Percentiles rank a stretch among this genome's conserved stretches.
Evolutionary conservation across 345 rosid species (phyloP).

Genomic region (Arabidopsis arenosa): DNA sequence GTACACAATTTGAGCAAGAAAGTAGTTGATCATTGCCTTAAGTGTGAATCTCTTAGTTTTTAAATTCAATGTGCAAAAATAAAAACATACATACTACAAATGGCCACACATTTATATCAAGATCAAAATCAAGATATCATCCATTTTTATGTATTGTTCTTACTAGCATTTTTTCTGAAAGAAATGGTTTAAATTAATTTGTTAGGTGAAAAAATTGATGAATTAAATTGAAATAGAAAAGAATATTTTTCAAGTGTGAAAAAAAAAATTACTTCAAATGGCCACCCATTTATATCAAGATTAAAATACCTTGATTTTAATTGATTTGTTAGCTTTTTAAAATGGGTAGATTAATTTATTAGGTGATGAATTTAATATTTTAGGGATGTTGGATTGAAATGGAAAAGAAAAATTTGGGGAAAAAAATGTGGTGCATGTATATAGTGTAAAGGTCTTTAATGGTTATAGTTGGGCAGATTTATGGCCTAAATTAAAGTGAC

Average conservation of each 20-base stretch:
- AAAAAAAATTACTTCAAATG: not conserved
- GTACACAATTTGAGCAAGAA: slow-evolving; percentile 25
- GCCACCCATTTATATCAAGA: no score
- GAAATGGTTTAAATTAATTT: not conserved
- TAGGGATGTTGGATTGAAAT: not conserved
- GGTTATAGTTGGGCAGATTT: slow-evolving; percentile 41
- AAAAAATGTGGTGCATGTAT: slow-evolving; percentile 34
- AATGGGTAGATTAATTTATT: not conserved
- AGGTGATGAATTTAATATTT: slow-evolving; percentile 1
- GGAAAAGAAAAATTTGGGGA: not conserved
- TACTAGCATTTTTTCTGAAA: not conserved
- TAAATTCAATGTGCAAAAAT: not conserved
- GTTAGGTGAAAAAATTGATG: not conserved
- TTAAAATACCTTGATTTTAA: no score
- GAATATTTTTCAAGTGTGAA: not conserved
- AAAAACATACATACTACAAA: not conserved
- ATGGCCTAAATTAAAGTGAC: slow-evolving; percentile 39
- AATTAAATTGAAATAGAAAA: not conserved
- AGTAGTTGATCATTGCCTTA: slow-evolving; percentile 34
- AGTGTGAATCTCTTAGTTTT: not conserved
- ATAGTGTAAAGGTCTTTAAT: slow-evolving; percentile 29
- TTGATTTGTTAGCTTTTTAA: no score
- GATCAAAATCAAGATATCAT: not conserved
- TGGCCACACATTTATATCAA: not conserved
- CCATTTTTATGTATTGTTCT: not conserved